Evolutionary conservation across 345 rosid genomes (phyloP), one percentile per base, ranked within the genome.

Genomic region (Moringa oleifera): DNA sequence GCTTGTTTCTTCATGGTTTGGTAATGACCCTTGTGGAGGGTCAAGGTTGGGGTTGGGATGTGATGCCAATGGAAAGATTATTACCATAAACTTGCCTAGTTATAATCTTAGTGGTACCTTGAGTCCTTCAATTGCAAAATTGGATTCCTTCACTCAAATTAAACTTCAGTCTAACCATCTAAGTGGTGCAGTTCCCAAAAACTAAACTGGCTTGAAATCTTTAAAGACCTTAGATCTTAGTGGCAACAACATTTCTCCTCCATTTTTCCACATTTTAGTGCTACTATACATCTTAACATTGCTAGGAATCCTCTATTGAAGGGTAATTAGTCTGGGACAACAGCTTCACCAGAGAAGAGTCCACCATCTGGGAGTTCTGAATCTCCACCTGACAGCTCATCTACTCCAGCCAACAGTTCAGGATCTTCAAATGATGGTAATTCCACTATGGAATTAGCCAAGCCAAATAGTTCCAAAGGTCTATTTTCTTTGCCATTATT

Each of bases 21-120:
- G 79, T 20, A 85, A 88, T 28, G 72, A 88, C 49, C 89, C 96
- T 9, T 88, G 96, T 67, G 47, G 63, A 15, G 62, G 70, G 1
- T 66, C 78, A 21, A 85, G 96, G 91, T 53, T 80, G 9, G 96
- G 96, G 22, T 36, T 85, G 66, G 24, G 33, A 45, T 88, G 91
- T 51, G 61, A 50, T 62, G 17, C 58, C 0, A 63, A 41, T 9
- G 37, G 54, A 21, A 68, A 65, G 20, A 74, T 83, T 65, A 61
- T 46, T 47, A 54, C 73, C 53, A 71, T 88, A 60, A 75, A 59
- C 64, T 66, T 88, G 71, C 83, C 86, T 25, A 66, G 41, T 45
- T 58, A 50, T 62, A 77, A 80, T 64, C 96, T 88, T 49, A 78
- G 58, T 51, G 96, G 96, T 25, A 72, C 79, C 12, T 66, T 88